These are phyloP conservation scores for Chaetoscypha palmicola DNA, from an alignment of 2,329 filamentous ascomycete genomes.

Conservation along the genomic window DNA sequence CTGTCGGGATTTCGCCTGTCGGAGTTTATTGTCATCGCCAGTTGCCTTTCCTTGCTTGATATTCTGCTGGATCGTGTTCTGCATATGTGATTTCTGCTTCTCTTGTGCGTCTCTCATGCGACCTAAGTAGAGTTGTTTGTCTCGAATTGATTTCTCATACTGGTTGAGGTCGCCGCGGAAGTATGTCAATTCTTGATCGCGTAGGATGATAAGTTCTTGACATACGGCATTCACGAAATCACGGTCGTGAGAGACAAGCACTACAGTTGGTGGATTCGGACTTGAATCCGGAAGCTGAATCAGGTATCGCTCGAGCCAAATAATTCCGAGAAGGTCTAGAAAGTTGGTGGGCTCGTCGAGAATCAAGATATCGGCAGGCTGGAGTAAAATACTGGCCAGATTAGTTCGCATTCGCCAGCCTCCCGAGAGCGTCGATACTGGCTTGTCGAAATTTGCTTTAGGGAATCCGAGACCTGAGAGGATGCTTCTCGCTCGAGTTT, in stretches of 20 bases:
- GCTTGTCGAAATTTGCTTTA: conserved; percentile 50
- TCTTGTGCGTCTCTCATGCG: conserved; percentile 80
- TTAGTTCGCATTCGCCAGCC: conserved; percentile 68
- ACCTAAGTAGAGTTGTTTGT: conserved; percentile 59
- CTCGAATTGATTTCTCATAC: conserved; percentile 62
- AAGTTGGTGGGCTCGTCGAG: conserved; percentile 87
- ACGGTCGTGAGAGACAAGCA: conserved; percentile 79
- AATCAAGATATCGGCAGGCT: conserved; percentile 69
- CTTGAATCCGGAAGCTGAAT: conserved; percentile 45
- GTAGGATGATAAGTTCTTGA: conserved; percentile 67
- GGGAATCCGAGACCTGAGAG: conserved; percentile 67
- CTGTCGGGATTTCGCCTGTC: conserved; percentile 77
- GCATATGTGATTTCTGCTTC: conserved; percentile 71
- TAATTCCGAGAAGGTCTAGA: conserved; percentile 72
- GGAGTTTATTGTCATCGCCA: conserved; percentile 77
- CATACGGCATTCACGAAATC: conserved; percentile 73
- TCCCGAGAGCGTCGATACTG: conserved; percentile 61
- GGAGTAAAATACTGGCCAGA: conserved; percentile 59
- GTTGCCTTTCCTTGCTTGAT: conserved; percentile 68
- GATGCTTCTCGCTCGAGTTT: conserved; percentile 58
- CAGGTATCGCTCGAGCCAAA: conserved; percentile 76
- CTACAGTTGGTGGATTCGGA: conserved; percentile 54
- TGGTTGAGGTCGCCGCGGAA: conserved; percentile 69
- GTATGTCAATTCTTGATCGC: conserved; percentile 62
- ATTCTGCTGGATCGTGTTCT: conserved; percentile 68